Percentiles rank a stretch among this genome's conserved stretches.
Conservation (phyloP, 1,284 basidiomycete genomes). For the Puccinia horiana region DNA sequence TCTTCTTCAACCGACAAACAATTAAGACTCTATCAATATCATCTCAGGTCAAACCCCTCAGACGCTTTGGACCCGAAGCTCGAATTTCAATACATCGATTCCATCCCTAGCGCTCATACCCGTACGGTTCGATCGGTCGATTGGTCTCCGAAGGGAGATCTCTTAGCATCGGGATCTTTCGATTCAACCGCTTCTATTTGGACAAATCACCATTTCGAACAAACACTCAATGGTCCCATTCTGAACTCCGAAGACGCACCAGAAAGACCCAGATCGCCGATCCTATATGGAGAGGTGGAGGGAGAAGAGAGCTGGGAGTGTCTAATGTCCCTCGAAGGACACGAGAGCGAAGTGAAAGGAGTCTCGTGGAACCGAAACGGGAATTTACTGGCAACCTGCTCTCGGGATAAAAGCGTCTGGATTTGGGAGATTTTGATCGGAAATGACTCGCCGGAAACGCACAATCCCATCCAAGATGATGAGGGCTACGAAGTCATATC, state of each 20-base stretch:
- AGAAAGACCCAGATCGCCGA: conserved; percentile 54
- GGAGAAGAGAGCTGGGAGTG: conserved; percentile 68
- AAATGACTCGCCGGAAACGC: conserved; percentile 68
- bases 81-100: conserved; percentile 51
- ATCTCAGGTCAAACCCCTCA: conserved; percentile 49
- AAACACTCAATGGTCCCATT: conserved; percentile 59
- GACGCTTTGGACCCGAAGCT: conserved; percentile 54
- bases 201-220: conserved; percentile 64
- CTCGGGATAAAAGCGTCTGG: conserved; percentile 96
- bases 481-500: conserved; percentile 92
- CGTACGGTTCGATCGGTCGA: conserved; percentile 86
- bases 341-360: conserved; percentile 96
- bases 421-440: conserved; percentile 76
- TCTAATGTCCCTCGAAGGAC: conserved; percentile 83
- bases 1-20: conserved; percentile 53
- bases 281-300: conserved; percentile 63
- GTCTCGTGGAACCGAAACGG: conserved; percentile 81
- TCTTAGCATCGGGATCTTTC: conserved; percentile 92
- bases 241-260: conserved; percentile 62
- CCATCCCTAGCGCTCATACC: conserved; percentile 72
- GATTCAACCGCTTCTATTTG: conserved; percentile 90
- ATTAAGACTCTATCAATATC: conserved; percentile 53
- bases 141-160: conserved; percentile 84
- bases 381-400: conserved; percentile 83
- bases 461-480: conserved; percentile 61